Evolutionary conservation across 1,139 yeast species (phyloP), one percentile per base, ranked within the genome.

Genomic region (Zygosaccharomyces pseudobailii): DNA sequence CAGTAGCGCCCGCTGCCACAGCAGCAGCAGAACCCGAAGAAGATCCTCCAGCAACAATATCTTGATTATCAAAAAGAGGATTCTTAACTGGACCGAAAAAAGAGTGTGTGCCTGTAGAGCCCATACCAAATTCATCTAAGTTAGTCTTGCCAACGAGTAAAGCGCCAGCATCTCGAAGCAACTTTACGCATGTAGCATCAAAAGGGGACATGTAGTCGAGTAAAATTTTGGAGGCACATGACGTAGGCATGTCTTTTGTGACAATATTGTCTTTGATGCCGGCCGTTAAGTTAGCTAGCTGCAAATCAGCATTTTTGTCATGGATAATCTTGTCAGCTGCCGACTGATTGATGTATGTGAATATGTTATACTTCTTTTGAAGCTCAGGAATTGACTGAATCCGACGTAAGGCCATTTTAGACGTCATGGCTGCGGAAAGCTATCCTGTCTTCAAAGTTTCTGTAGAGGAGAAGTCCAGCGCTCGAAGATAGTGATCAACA

Each of bases 51-150:
- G 87, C 73, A 0, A 86, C 72, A 50, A 70, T 52, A 6, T 59
- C 55, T 2, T 55, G 50, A 28, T 57, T 68, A 3, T 58, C 55
- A 54, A 66, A 79, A 24, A 71, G 50, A 0, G 98, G 97, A 61
- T 92, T 92, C 5, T 71, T 53, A 0, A 84, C 75, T 1, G 84
- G 75, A 0, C 96, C 97, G 62, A 70, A 83, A 46, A 55, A 70
- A 6, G 84, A 79, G 61, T 73, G 76, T 34, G 78, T 74, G 55
- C 71, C 82, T 1, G 82, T 74, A 4, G 87, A 82, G 2, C 98
- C 99, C 98, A 94, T 94, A 1, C 95, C 98, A 70, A 92, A 94
- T 67, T 94, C 97, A 68, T 94, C 99, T 78, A 94, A 72, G 58
- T 92, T 92, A n/a, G 95, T 77, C 66, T 90, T 92, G 0, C 96